A percentile compares a stretch with the other conserved stretches of the same genome.
phyloP scores from a whole-genome alignment of 306 rosid genomes.

The Quercus glauca region DNA sequence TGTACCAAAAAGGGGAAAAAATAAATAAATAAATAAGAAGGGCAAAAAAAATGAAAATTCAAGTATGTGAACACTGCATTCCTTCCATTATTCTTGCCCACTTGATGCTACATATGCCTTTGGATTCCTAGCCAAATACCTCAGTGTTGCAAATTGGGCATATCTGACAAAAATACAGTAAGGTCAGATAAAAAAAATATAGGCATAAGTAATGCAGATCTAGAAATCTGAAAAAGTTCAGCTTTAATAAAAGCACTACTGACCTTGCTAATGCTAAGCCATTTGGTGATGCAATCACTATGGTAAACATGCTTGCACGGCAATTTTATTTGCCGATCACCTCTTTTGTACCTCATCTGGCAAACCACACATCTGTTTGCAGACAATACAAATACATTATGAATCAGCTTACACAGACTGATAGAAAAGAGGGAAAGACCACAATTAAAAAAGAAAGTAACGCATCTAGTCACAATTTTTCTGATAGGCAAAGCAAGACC shows the following conservation, averaged over 20 bases:
- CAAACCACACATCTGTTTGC: conserved; percentile 78
- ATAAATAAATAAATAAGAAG: not conserved
- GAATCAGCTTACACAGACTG: not conserved
- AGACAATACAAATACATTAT: not conserved
- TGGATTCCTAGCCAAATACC: conserved; percentile 70
- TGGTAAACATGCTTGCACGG: conserved; percentile 91
- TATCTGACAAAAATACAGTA: conserved; percentile 40
- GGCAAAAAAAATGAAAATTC: conserved; percentile 10
- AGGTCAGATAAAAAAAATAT: not conserved
- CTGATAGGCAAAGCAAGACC: not conserved
- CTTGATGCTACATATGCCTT: conserved; percentile 22
- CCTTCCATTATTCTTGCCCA: conserved; percentile 6
- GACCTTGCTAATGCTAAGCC: conserved; percentile 95
- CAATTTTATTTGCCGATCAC: conserved; percentile 75
- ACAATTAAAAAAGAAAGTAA: not conserved
- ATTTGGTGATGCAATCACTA: conserved; percentile 77
- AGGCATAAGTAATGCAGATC: not conserved
- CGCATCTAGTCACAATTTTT: not conserved
- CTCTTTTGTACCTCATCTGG: conserved; percentile 86
- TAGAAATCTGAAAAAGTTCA: not conserved
- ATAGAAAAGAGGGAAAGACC: not conserved
- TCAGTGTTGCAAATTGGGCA: conserved; percentile 93
- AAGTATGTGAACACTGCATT: conserved; percentile 11
- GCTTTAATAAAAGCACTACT: conserved; percentile 5
- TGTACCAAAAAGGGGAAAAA: not conserved